Evolutionary conservation across 495 filamentous ascomycete species (phyloP).

Genomic region (Trichoderma orchidacearum): DNA sequence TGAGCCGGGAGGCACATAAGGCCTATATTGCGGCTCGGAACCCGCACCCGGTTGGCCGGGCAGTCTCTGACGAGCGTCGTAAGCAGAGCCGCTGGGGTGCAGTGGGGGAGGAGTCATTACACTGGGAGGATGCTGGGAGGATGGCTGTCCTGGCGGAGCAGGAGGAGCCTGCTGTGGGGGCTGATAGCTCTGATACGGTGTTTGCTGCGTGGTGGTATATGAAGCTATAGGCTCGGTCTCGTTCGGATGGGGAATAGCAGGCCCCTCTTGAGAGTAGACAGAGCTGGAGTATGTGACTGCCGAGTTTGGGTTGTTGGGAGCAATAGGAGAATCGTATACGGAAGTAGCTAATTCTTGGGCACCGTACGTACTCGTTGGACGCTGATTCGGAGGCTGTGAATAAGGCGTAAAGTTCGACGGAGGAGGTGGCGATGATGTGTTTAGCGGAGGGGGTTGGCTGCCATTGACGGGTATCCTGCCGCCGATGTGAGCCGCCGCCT

Average conservation of each 20-base stretch:
- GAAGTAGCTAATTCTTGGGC: conserved; percentile 77
- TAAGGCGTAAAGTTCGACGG: conserved; percentile 22
- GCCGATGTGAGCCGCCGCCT: no score
- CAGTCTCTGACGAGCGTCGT: conserved; percentile 25
- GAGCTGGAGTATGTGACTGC: conserved; percentile 43
- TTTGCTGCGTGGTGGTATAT: conserved; percentile 14
- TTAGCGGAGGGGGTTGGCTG: conserved; percentile 32
- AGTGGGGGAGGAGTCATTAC: conserved; percentile 24
- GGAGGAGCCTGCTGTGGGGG: conserved; percentile 27
- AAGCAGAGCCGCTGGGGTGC: conserved; percentile 22
- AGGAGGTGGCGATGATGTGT: conserved; percentile 29
- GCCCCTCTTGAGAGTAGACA: conserved; percentile 28
- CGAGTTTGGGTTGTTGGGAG: conserved; percentile 32
- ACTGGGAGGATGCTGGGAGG: conserved; percentile 30
- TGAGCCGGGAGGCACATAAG: conserved; percentile 18
- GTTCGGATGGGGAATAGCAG: conserved; percentile 3
- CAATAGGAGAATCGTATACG: conserved; percentile 67
- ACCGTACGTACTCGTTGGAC: conserved; percentile 49
- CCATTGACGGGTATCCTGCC: conserved; percentile 22
- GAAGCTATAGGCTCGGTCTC: conserved; percentile 10
- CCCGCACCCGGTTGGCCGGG: conserved; percentile 17
- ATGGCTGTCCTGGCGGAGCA: conserved; percentile 19
- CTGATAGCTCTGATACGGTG: conserved; percentile 28
- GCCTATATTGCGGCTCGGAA: conserved; percentile 24
- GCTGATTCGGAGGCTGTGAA: conserved; percentile 21